These are phyloP conservation scores for Celoporthe dispersa DNA, from an alignment of 2,329 filamentous ascomycete genomes.

Conservation along the genomic window DNA sequence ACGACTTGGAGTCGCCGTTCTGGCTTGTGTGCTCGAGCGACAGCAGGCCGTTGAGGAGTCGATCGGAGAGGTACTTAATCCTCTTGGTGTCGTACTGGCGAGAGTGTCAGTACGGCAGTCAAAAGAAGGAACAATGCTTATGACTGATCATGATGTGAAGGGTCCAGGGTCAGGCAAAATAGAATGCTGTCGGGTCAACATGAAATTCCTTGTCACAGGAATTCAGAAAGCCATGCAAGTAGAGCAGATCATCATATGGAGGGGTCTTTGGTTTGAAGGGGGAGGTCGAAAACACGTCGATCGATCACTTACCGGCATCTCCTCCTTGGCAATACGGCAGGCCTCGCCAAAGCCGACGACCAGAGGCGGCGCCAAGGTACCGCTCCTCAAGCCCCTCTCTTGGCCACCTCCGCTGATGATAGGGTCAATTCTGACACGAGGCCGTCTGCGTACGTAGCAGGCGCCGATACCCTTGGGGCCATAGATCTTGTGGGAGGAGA, in stretches of 20 bases:
- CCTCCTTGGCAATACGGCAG: slow-evolving; percentile 86
- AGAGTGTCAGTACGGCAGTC: slow-evolving; percentile 13
- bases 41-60: slow-evolving; percentile 80
- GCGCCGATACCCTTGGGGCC: slow-evolving; percentile 96
- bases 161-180: slow-evolving; percentile 56
- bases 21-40: slow-evolving; percentile 89
- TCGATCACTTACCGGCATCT: slow-evolving; percentile 76
- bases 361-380: slow-evolving; percentile 86
- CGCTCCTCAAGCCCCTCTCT: slow-evolving; percentile 91
- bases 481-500: slow-evolving; percentile 98
- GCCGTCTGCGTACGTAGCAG: slow-evolving; percentile 91
- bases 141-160: background rate
- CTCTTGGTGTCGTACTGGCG: slow-evolving; percentile 89
- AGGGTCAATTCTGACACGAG: slow-evolving; percentile 90
- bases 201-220: slow-evolving; percentile 61
- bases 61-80: slow-evolving; percentile 80
- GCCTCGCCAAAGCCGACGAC: slow-evolving; percentile 95
- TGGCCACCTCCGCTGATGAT: slow-evolving; percentile 97
- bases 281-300: background rate
- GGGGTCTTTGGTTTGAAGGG: slow-evolving; percentile 23
- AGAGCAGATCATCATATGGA: slow-evolving; percentile 75
- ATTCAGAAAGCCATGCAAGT: slow-evolving; percentile 93
- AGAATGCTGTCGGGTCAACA: slow-evolving; percentile 70
- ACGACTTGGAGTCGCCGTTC: slow-evolving; percentile 81
- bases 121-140: slow-evolving; percentile 13